Conservation (phyloP, 345 rosid species). For the Triadica sebifera region DNA sequence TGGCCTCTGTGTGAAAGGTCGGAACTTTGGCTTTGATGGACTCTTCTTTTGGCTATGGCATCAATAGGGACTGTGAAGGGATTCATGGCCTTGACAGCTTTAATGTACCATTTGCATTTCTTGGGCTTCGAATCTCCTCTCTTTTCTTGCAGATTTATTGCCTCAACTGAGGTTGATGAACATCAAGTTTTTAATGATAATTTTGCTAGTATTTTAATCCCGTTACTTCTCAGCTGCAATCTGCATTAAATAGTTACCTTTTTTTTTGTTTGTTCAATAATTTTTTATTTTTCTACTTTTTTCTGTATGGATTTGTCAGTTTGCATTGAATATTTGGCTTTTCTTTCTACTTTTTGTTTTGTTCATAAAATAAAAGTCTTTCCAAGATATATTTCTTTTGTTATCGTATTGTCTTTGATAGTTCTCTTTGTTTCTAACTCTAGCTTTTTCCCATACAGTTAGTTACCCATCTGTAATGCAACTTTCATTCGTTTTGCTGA, state of each 20-base stretch:
- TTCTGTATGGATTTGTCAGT: constrained; percentile 16
- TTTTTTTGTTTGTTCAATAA: constrained; percentile 20
- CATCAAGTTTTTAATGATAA: constrained; percentile 1
- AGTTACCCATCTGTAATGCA: no score
- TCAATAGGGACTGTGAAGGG: constrained; percentile 27
- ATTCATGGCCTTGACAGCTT: constrained; percentile 55
- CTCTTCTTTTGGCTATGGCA: constrained; percentile 33
- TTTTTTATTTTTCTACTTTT: neutral
- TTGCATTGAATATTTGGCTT: constrained; percentile 17
- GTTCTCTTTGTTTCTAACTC: constrained; percentile 1
- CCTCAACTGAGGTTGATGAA: constrained; percentile 7
- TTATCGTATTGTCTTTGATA: constrained; percentile 7
- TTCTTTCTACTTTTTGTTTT: constrained; percentile 13
- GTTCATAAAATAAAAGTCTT: neutral
- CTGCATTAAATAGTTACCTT: constrained; percentile 10
- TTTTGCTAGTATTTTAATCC: neutral
- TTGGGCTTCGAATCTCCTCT: constrained; percentile 37
- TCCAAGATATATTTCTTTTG: neutral
- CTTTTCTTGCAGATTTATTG: constrained; percentile 21
- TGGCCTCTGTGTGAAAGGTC: constrained; percentile 19
- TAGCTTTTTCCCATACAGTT: neutral
- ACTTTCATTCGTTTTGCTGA: constrained; percentile 13
- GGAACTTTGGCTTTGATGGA: constrained; percentile 35
- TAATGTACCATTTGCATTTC: constrained; percentile 19
- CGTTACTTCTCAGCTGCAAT: constrained; percentile 2